phyloP scores from a whole-genome alignment of 2,329 filamentous ascomycete genomes.

The Mycosphaerelloides madeirae region DNA sequence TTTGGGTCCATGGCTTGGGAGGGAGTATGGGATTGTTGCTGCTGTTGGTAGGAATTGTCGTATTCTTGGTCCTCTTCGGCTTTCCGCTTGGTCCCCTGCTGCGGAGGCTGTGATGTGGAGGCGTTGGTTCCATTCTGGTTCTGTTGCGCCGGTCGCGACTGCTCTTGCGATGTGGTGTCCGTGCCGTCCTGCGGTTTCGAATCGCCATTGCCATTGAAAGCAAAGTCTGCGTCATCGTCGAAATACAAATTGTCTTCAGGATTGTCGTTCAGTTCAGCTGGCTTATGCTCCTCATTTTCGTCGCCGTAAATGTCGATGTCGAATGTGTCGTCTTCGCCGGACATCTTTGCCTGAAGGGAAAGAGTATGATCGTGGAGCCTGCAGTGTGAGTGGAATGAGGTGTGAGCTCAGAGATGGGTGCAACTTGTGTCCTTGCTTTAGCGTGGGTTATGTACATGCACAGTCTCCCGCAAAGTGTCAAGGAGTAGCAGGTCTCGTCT shows the following conservation, averaged over 20 bases:
- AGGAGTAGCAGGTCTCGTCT: constrained; percentile 16
- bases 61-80: constrained; percentile 49
- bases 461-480: constrained; percentile 5
- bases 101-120: constrained; percentile 26
- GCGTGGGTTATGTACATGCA: constrained; percentile 21
- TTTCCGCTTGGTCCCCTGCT: constrained; percentile 60
- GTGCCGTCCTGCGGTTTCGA: constrained; percentile 1
- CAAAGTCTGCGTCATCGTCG: constrained; percentile 16
- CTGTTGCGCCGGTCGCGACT: constrained; percentile 18
- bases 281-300: constrained; percentile 37
- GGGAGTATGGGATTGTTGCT: constrained; percentile 33
- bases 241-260: constrained; percentile 22
- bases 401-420: neutral
- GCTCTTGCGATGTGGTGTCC: constrained; percentile 11
- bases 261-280: constrained; percentile 24
- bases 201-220: constrained; percentile 5
- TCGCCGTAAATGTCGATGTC: constrained; percentile 68
- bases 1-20: constrained; percentile 49
- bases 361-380: neutral
- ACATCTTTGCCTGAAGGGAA: constrained; percentile 22
- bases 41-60: constrained; percentile 9
- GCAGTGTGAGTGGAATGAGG: constrained; percentile 3
- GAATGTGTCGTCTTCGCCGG: constrained; percentile 63
- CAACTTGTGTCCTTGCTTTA: constrained; percentile 4
- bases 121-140: constrained; percentile 44